Evolutionary conservation across 208 protist genomes (phyloP), one percentile per base, ranked within the genome.

Genomic region (Endotrypanum monterogeii): DNA sequence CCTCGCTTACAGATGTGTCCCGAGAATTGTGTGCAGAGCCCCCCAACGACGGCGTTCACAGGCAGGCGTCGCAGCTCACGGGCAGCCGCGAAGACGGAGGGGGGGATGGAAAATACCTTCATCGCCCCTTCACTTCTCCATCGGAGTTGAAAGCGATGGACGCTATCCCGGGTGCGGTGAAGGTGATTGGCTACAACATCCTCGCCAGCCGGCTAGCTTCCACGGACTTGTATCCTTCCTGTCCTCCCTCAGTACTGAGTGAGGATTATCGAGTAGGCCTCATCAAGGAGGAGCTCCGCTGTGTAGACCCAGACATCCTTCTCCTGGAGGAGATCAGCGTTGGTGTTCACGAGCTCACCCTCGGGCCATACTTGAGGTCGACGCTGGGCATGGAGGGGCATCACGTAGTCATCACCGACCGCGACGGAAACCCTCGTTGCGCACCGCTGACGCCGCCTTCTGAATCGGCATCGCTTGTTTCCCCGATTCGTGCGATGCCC

Each of bases 141-240:
- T 23, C 41, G 12, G 41, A 55, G 1, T 23, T 8, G 4, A 81
- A 67, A 67, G 54, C 54, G 25, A 48, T 81, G 25, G 70, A 75
- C 5, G 23, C 66, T 4, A 69, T 76, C 14, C 76, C 76, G 2
- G 76, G 79, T 3, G 73, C 66, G 23, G 30, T 97, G 35, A 90
- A 85, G 65, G 61, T 97, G 54, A 82, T 92, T 20, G 83, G 83
- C 67, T 95, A 97, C 75, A 97, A 97, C 73, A 90, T 97, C 62
- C 66, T 95, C 4, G 93, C 93, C 8, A 78, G 85, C 32, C 84
- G 89, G n/a, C 76, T 92, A 7, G 83, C 92, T 8, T 88, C 82
- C 14, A 92, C 88, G 8, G 89, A 95, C 66, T 70, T 83, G n/a
- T 97, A 94, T 73, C 85, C 86, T 18, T 58, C 82, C 77, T 95